A percentile compares a stretch with the other conserved stretches of the same genome.
Conservation (phyloP, 805 yeast species). For the Metschnikowia borealis region DNA sequence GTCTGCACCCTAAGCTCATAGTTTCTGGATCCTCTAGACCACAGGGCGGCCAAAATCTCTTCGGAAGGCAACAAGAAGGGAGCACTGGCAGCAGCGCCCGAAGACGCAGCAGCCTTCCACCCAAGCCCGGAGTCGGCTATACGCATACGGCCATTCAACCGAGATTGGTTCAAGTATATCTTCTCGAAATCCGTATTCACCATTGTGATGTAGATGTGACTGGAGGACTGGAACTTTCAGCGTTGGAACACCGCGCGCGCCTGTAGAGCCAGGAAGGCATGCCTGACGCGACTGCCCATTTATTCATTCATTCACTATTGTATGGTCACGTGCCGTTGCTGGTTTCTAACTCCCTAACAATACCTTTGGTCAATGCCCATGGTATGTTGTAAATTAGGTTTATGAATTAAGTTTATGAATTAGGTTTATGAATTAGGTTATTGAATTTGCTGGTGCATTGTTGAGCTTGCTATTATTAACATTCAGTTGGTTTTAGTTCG, state of each 20-base stretch:
- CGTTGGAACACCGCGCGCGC: not conserved
- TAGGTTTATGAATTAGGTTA: too few species aligned
- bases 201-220: conserved; percentile 20
- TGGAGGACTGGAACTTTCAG: not conserved
- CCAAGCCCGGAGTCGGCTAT: conserved; percentile 96
- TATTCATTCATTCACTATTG: not conserved
- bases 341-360: not conserved
- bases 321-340: not conserved
- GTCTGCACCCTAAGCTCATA: conserved; percentile 87
- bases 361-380: not conserved
- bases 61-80: conserved; percentile 90
- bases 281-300: not conserved
- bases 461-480: too few species aligned
- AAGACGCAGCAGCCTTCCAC: conserved; percentile 70
- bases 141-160: conserved; percentile 82
- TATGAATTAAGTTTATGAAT: too few species aligned
- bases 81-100: conserved; percentile 40
- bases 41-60: conserved; percentile 71
- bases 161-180: conserved; percentile 84
- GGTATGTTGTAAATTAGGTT: too few species aligned
- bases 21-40: conserved; percentile 95
- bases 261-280: not conserved
- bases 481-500: too few species aligned
- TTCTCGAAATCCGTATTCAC: conserved; percentile 78
- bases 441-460: too few species aligned